These are phyloP conservation scores for Quercus wislizeni DNA, from an alignment of 306 rosid genomes.

Conservation along the genomic window DNA sequence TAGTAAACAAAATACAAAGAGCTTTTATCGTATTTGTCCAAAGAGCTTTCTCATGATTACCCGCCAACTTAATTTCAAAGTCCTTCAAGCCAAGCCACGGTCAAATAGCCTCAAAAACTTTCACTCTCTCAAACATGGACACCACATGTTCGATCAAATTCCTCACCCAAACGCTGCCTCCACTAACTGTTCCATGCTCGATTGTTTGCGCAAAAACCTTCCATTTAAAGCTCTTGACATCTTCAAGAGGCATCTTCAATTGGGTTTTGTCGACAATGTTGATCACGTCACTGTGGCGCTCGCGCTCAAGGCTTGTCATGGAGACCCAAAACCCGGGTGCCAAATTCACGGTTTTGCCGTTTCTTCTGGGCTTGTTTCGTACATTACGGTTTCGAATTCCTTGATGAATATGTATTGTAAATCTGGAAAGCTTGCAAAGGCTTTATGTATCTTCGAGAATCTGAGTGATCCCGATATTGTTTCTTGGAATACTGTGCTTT, in stretches of 20 bases:
- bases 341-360: constrained; percentile 58
- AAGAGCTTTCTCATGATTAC: constrained; percentile 35
- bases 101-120: not conserved
- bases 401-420: constrained; percentile 80
- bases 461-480: constrained; percentile 57
- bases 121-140: constrained; percentile 36
- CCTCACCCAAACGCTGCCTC: constrained; percentile 44
- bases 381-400: constrained; percentile 56
- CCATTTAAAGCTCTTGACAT: constrained; percentile 47
- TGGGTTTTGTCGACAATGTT: constrained; percentile 2
- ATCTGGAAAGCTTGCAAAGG: constrained; percentile 43
- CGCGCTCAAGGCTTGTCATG: constrained; percentile 74
- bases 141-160: constrained; percentile 46
- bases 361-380: constrained; percentile 45
- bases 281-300: constrained; percentile 54
- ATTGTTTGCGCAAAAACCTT: constrained; percentile 36
- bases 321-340: constrained; percentile 46
- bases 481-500: constrained; percentile 87
- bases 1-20: too few species aligned
- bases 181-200: constrained; percentile 43
- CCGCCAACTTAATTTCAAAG: constrained; percentile 43
- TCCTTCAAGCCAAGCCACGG: constrained; percentile 18
- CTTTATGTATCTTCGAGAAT: constrained; percentile 51
- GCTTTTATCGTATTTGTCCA: too few species aligned
- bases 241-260: constrained; percentile 40